phyloP scores from a whole-genome alignment of 1,284 basidiomycete species.

The Melampsora larici-populina region DNA sequence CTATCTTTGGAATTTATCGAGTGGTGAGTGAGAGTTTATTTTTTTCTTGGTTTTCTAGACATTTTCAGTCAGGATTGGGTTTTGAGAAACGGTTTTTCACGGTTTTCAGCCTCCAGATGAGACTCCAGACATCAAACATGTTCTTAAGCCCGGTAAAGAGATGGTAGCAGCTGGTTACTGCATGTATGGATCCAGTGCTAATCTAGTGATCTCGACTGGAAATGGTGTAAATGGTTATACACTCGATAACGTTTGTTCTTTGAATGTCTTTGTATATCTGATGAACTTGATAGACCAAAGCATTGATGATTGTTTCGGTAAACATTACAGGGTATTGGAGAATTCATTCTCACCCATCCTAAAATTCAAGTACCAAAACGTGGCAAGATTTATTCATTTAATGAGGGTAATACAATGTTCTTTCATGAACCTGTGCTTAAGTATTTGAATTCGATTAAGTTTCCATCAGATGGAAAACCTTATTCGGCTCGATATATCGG shows the following conservation, averaged over 20 bases:
- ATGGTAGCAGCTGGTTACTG: constrained; percentile 90
- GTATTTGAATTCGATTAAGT: constrained; percentile 96
- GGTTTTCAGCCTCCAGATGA: constrained; percentile 66
- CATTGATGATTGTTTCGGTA: not conserved
- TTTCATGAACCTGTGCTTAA: constrained; percentile 80
- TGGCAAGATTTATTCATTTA: constrained; percentile 99
- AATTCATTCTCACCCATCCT: constrained; percentile 98
- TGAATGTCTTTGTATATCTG: constrained; percentile 21
- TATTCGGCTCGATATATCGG: constrained; percentile 79
- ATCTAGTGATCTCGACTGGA: constrained; percentile 92
- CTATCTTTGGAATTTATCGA: constrained; percentile 97
- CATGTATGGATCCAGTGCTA: constrained; percentile 95
- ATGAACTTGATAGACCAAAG: too few species aligned
- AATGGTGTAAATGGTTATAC: constrained; percentile 98
- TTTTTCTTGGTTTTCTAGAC: constrained; percentile 25
- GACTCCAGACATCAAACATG: constrained; percentile 74
- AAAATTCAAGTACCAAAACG: constrained; percentile 88
- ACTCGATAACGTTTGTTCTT: constrained; percentile 66
- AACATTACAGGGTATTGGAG: constrained; percentile 66
- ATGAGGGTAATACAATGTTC: constrained; percentile 95
- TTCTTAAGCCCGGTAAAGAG: constrained; percentile 86
- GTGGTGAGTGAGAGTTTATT: constrained; percentile 59
- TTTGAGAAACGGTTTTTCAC: not conserved
- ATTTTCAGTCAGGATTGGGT: constrained; percentile 37
- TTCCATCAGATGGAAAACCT: constrained; percentile 52